These are phyloP conservation scores for Sporobolomyces phaffii DNA, from an alignment of 768 basidiomycete genomes.

Conservation along the genomic window DNA sequence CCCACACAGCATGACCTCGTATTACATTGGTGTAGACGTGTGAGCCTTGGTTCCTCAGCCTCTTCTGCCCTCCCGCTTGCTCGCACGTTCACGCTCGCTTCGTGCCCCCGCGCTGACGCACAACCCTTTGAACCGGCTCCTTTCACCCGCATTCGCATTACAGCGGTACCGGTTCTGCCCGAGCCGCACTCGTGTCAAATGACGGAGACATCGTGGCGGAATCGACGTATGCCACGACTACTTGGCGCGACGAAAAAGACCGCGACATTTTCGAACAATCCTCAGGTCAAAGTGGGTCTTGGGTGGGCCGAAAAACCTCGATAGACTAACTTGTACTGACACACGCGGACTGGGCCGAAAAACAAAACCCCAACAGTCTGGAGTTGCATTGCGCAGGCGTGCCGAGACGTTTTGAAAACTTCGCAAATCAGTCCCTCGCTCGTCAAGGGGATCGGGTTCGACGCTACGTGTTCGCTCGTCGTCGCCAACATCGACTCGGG, in stretches of 20 bases:
- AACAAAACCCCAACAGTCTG: conserved; percentile 42
- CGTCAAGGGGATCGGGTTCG: conserved; percentile 64
- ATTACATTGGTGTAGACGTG: conserved; percentile 53
- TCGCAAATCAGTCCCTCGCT: conserved; percentile 56
- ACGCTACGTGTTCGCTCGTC: conserved; percentile 93
- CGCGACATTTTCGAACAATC: conserved; percentile 96
- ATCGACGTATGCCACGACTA: conserved; percentile 70
- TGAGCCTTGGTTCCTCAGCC: conserved; percentile 37
- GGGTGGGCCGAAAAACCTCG: no score
- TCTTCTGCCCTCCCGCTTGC: background rate
- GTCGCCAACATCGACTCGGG: conserved; percentile 66
- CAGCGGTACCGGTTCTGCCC: conserved; percentile 88
- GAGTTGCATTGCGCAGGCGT: conserved; percentile 42
- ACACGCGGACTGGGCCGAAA: no score
- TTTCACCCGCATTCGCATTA: no score
- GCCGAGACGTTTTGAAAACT: conserved; percentile 55
- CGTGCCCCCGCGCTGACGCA: no score
- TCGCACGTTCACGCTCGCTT: background rate
- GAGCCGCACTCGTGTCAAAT: conserved; percentile 68
- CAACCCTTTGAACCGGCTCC: no score
- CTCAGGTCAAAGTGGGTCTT: conserved; percentile 83
- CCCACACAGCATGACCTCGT: conserved; percentile 9
- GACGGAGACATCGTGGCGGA: conserved; percentile 58
- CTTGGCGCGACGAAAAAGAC: conserved; percentile 76
- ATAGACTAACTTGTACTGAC: conserved; percentile 38